Base-by-base conservation (phyloP, 2,329 filamentous ascomycete species). In the Colletotrichum horii region DNA sequence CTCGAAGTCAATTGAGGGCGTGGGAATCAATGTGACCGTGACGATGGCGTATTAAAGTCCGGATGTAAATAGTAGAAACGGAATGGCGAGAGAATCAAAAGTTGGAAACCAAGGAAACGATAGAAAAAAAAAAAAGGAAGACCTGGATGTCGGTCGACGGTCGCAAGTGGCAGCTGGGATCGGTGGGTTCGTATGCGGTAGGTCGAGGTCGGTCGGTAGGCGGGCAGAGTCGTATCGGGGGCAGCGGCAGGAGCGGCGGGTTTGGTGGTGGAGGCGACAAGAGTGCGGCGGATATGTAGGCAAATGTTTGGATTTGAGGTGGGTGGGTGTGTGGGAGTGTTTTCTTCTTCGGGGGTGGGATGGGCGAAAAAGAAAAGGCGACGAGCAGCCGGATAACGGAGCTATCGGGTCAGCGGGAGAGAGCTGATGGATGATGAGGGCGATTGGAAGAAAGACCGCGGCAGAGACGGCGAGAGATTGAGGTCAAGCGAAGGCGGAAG, bases 151-250 rank as follows among this genome's bases (percentile, higher is more conserved):
- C 70, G 28, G 55, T 66, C 16, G 16, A 48, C 16, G 22, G 60
- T 28, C 22, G 69, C 58, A 15, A 70, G 38, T 67, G 34, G 32
- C 66, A 32, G 26, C 26, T 62, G 30, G 36, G 19, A 48, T 75
- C 56, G 73, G 62, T 68, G 62, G 55, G 69, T 55, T 75, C 73
- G 69, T 75, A 67, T 64, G 56, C 43, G 62, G 62, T 67, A 22
- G 55, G 71, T 36, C 30, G 62, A 16, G 55, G 71, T 52, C n/a
- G 66, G 28, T 36, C 15, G 61, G 28, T 24, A 52, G 48, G 66
- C 43, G 34, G 32, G 60, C 19, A 48, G 66, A 70, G 60, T 74
- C 65, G 74, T 70, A 70, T 66, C 71, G 70, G 65, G n/a, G 43
- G 58, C 38, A 55, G 43, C 69, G 64, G 56, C 56, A 64, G 73